Percentiles rank a stretch among this genome's conserved stretches.
phyloP scores from a whole-genome alignment of 177 flowering plant genomes.

The Vitis hybrid region DNA sequence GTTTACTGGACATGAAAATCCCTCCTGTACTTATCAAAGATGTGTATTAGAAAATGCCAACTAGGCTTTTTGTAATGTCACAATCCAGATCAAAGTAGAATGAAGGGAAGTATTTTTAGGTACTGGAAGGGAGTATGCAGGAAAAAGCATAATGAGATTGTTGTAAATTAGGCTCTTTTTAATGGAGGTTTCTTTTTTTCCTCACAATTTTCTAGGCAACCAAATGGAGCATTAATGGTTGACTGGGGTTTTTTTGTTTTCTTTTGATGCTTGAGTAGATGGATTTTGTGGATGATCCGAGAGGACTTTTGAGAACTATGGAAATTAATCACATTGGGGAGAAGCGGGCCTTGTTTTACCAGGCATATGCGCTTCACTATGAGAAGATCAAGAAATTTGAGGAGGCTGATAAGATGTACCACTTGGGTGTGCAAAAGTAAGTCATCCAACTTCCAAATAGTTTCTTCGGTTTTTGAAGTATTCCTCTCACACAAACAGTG shows the following conservation, averaged over 20 bases:
- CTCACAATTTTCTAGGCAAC: not conserved
- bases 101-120: not conserved
- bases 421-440: conserved; percentile 81
- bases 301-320: conserved; percentile 58
- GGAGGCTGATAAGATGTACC: conserved; percentile 84
- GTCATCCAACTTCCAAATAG: conserved; percentile 9
- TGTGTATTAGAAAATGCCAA: no score
- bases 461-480: no score
- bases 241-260: conserved; percentile 4
- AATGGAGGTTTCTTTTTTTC: not conserved
- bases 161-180: not conserved
- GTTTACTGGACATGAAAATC: no score
- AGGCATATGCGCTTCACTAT: conserved; percentile 86
- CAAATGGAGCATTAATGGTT: not conserved
- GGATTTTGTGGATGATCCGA: conserved; percentile 91
- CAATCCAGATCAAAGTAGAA: not conserved
- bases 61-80: no score
- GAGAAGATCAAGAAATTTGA: conserved; percentile 85
- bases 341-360: conserved; percentile 73
- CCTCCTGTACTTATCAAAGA: no score
- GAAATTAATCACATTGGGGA: conserved; percentile 65
- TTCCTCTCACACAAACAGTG: no score
- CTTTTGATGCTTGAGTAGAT: conserved; percentile 40
- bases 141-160: not conserved
- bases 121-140: no score